Evolutionary conservation across 225 moss, liverwort and hornwort genomes (phyloP).

Genomic region (Physcomitrellopsis africana): DNA sequence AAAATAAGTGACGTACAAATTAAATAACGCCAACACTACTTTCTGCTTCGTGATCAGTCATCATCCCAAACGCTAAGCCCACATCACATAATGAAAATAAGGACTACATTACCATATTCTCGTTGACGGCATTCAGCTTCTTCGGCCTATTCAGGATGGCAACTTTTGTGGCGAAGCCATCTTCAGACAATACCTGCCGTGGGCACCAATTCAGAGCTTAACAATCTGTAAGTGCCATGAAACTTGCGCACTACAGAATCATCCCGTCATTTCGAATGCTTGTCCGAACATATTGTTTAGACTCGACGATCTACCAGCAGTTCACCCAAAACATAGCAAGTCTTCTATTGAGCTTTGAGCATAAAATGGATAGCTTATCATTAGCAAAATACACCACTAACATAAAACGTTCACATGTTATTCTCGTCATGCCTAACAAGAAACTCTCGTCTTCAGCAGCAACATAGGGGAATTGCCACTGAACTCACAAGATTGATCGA

Average conservation of each 20-base stretch:
- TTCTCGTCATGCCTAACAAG: neutral
- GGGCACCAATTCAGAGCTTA: slow-evolving; percentile 14
- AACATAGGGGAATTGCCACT: neutral
- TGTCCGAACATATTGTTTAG: neutral
- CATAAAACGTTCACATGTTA: neutral
- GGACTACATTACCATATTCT: slow-evolving; percentile 54
- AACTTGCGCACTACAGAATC: neutral
- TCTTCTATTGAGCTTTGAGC: neutral
- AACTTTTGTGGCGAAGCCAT: slow-evolving; percentile 78
- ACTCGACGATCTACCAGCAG: neutral
- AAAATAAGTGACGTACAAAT: neutral
- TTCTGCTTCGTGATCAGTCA: neutral
- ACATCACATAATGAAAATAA: slow-evolving; percentile 1
- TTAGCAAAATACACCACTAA: neutral
- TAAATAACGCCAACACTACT: neutral
- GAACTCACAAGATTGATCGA: neutral
- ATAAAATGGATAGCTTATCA: neutral
- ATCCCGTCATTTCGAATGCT: neutral
- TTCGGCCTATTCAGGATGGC: slow-evolving; percentile 88
- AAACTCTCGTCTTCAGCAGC: no score
- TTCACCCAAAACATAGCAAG: neutral
- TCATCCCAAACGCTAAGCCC: neutral
- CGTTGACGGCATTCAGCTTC: slow-evolving; percentile 81
- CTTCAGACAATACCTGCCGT: slow-evolving; percentile 81
- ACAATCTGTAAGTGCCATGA: neutral